These are phyloP conservation scores for Sphaerostilbella broomeana DNA, from an alignment of 2,329 filamentous ascomycete genomes.

Conservation along the genomic window DNA sequence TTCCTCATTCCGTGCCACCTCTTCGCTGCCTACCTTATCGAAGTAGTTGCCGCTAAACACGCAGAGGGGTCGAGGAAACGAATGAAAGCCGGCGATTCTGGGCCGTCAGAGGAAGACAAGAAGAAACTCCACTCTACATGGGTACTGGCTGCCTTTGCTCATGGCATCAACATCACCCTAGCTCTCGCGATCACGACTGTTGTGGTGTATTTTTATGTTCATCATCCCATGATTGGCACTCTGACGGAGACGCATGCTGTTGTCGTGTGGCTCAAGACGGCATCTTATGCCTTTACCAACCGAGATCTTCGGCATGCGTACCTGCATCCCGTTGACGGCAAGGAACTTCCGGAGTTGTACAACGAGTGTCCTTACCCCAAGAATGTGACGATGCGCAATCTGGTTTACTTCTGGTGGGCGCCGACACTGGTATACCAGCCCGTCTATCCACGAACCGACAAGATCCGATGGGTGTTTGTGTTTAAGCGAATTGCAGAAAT, in stretches of 20 bases:
- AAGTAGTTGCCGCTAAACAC: conserved; percentile 72
- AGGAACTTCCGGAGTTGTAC: conserved; percentile 77
- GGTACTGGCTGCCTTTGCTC: conserved; percentile 71
- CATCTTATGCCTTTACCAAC: conserved; percentile 95
- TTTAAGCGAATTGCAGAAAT: conserved; percentile 75
- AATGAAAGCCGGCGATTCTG: conserved; percentile 40
- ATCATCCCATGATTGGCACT: conserved; percentile 90
- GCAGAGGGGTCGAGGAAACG: conserved; percentile 62
- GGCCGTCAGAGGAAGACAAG: conserved; percentile 50
- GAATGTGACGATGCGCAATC: conserved; percentile 82
- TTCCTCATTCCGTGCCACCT: conserved; percentile 86
- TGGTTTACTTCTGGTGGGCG: conserved; percentile 97
- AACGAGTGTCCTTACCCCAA: conserved; percentile 75
- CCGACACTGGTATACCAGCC: conserved; percentile 96
- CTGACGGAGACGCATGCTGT: conserved; percentile 86
- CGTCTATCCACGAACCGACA: conserved; percentile 78
- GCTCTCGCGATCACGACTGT: conserved; percentile 75
- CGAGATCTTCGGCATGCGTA: conserved; percentile 88
- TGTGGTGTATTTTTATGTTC: conserved; percentile 83
- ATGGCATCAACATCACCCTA: conserved; percentile 75
- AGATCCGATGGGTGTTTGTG: conserved; percentile 83
- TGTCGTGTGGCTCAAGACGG: conserved; percentile 92
- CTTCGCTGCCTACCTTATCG: conserved; percentile 83
- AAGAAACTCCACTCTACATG: conserved; percentile 68
- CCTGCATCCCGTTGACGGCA: conserved; percentile 64